Conservation (phyloP, 306 rosid species). For the Corylus avellana region DNA sequence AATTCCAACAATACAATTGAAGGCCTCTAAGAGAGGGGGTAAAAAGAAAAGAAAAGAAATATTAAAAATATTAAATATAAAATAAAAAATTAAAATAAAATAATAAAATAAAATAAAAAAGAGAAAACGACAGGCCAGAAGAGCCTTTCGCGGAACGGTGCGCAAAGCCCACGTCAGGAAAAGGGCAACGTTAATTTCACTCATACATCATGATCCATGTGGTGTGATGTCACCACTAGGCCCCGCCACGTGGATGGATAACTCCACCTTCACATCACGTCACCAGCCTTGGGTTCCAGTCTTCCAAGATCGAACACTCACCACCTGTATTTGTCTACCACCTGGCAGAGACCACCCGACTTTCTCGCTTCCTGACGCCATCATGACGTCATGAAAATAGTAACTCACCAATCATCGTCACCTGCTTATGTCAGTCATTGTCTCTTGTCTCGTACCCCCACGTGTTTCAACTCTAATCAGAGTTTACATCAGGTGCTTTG, state of each 20-base stretch:
- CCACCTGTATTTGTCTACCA: slow-evolving; percentile 7
- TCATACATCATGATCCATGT: slow-evolving; percentile 16
- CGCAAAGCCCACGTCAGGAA: slow-evolving; percentile 3
- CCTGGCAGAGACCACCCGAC: neutral
- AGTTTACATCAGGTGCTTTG: too few species aligned
- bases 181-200: slow-evolving; percentile 1
- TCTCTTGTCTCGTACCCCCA: neutral
- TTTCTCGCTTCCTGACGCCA: neutral
- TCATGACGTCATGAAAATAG: neutral
- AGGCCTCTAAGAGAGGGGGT: too few species aligned
- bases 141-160: neutral
- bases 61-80: too few species aligned
- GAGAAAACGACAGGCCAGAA: neutral
- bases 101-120: neutral
- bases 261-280: slow-evolving; percentile 16
- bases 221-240: slow-evolving; percentile 25
- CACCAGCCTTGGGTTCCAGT: slow-evolving; percentile 19
- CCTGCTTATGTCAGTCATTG: neutral
- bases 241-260: slow-evolving; percentile 45
- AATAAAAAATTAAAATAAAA: neutral
- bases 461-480: neutral
- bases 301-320: neutral
- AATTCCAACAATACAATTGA: too few species aligned
- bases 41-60: neutral
- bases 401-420: neutral